phyloP scores from a whole-genome alignment of 2,329 filamentous ascomycete genomes.

The Colletotrichum sp. region DNA sequence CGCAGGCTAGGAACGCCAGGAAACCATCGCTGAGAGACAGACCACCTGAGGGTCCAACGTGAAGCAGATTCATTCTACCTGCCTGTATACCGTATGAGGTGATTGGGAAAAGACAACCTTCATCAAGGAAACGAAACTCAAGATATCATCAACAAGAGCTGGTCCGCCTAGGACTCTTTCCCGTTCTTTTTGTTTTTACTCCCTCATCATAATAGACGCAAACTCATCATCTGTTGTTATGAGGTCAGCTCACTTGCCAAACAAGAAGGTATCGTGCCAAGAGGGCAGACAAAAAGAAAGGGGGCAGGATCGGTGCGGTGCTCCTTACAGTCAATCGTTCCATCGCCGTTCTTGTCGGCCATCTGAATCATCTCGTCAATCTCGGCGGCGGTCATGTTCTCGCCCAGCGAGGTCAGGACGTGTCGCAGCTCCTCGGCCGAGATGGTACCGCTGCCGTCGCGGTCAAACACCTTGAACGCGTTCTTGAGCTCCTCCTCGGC shows the following conservation, averaged over 20 bases:
- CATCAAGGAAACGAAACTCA: neutral
- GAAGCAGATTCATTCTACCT: conserved; percentile 6
- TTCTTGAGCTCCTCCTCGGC: conserved; percentile 90
- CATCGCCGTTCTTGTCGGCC: conserved; percentile 88
- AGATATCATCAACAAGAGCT: conserved; percentile 2
- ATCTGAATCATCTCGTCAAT: conserved; percentile 94
- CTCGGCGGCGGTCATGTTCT: conserved; percentile 89
- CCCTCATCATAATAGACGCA: conserved; percentile 95
- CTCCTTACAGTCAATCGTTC: conserved; percentile 80
- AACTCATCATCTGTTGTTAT: conserved; percentile 80
- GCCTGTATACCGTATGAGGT: neutral
- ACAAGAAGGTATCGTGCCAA: neutral
- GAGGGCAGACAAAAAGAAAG: neutral
- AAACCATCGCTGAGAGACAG: neutral
- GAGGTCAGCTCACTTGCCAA: neutral
- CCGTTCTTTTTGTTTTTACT: conserved; percentile 56
- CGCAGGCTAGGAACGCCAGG: neutral
- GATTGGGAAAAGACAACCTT: neutral
- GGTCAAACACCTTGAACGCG: conserved; percentile 89
- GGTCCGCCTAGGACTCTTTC: neutral
- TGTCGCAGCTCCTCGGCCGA: conserved; percentile 87
- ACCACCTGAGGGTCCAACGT: neutral
- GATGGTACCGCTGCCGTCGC: conserved; percentile 91
- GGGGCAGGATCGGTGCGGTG: conserved; percentile 9
- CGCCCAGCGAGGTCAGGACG: conserved; percentile 90